Evolutionary conservation across 2,329 filamentous ascomycete species (phyloP).

Genomic region (Diaporthe citri): DNA sequence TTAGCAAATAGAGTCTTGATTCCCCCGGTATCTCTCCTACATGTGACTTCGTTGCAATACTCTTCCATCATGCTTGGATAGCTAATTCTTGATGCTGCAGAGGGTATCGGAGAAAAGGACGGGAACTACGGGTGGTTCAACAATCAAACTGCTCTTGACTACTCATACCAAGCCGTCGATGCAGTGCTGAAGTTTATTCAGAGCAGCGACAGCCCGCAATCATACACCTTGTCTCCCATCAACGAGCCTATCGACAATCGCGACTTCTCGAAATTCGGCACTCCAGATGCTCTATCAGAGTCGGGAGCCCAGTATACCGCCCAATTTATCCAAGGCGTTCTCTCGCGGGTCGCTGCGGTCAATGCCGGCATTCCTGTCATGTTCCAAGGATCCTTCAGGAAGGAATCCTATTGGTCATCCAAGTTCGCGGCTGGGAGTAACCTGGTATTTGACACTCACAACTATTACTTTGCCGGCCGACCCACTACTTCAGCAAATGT

Average conservation of each 20-base stretch:
- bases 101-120: background rate
- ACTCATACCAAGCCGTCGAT: slow-evolving; percentile 6
- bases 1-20: background rate
- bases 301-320: background rate
- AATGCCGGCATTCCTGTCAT: background rate
- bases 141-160: background rate
- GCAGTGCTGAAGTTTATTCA: background rate
- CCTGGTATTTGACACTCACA: background rate
- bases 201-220: background rate
- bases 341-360: background rate
- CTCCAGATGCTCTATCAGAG: background rate
- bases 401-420: slow-evolving; percentile 1
- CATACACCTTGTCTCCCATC: slow-evolving; percentile 1
- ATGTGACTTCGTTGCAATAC: accelerated
- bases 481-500: background rate
- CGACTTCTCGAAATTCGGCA: background rate
- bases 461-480: background rate
- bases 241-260: slow-evolving; percentile 6
- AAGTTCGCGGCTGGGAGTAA: background rate
- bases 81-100: background rate
- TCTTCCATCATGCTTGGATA: background rate
- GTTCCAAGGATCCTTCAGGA: background rate
- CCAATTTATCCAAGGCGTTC: background rate
- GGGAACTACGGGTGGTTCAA: slow-evolving; percentile 1
- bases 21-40: background rate